Conservation (phyloP, 257 asterid genomes). For the Eustoma russellianum region DNA sequence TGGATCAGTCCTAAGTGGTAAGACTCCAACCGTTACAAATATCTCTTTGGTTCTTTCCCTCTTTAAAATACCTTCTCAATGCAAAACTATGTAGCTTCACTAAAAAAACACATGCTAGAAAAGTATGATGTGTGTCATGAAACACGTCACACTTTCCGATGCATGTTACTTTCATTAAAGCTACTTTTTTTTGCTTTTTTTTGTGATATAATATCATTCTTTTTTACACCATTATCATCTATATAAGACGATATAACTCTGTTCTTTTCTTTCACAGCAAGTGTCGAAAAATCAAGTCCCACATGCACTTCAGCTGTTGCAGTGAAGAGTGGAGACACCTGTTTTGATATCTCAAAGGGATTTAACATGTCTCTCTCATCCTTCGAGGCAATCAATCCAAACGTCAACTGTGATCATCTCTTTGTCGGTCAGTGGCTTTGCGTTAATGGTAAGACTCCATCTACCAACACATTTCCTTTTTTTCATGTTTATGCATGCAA, state of each 20-base stretch:
- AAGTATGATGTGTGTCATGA: too few species aligned
- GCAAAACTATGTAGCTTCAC: background rate
- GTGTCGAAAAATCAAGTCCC: background rate
- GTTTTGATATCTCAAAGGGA: conserved; percentile 18
- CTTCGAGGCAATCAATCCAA: conserved; percentile 37
- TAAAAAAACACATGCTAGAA: too few species aligned
- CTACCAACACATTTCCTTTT: too few species aligned
- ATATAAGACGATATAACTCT: too few species aligned
- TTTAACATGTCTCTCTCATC: conserved; percentile 9
- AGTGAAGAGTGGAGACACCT: conserved; percentile 38
- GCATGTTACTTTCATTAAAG: too few species aligned
- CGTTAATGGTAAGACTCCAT: conserved; percentile 15
- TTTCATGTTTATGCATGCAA: too few species aligned
- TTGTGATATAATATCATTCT: too few species aligned
- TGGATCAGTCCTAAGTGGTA: conserved; percentile 12
- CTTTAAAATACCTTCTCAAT: too few species aligned
- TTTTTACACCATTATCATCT: too few species aligned
- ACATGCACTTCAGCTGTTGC: conserved; percentile 24
- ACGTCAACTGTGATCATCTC: conserved; percentile 36
- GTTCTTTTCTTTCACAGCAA: background rate
- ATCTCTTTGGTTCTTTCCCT: too few species aligned
- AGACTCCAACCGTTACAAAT: background rate
- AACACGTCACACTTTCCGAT: too few species aligned
- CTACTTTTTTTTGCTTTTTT: too few species aligned
- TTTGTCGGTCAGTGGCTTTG: conserved; percentile 63